Evolutionary conservation across 495 filamentous ascomycete species (phyloP).

Genomic region (Thermothielavioides terrestris): DNA sequence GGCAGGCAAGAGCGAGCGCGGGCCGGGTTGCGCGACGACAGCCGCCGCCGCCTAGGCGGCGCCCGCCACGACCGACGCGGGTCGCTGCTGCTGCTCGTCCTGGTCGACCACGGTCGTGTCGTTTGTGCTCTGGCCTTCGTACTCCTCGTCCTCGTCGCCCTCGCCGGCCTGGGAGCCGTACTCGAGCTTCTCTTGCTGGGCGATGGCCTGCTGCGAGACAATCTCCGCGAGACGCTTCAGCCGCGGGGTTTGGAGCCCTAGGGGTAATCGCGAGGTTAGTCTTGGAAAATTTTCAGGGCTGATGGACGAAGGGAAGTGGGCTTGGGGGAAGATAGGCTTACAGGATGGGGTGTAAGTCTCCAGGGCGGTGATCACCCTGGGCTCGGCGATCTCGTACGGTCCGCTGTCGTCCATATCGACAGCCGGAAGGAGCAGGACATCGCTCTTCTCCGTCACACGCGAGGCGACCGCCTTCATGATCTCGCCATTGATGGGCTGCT

Average conservation of each 20-base stretch:
- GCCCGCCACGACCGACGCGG: constrained; percentile 15
- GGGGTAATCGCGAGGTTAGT: constrained; percentile 7
- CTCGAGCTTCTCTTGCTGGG: constrained; percentile 81
- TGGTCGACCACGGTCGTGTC: constrained; percentile 40
- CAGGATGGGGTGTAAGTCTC: constrained; percentile 97
- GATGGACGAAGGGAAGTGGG: neutral
- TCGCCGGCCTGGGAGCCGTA: constrained; percentile 30
- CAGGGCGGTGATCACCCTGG: constrained; percentile 86
- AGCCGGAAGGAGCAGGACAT: constrained; percentile 82
- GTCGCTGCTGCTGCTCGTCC: constrained; percentile 12
- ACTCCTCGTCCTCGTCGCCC: constrained; percentile 29
- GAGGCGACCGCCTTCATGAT: constrained; percentile 99
- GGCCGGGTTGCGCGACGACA: neutral
- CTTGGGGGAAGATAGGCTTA: constrained; percentile 36
- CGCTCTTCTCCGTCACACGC: constrained; percentile 95
- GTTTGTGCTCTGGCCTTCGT: constrained; percentile 27
- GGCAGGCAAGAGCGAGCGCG: constrained; percentile 1
- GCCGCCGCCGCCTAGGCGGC: constrained; percentile 19
- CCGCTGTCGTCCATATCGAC: constrained; percentile 99
- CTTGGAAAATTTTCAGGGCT: too few species aligned
- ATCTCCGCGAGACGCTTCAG: constrained; percentile 94
- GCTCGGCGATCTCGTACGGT: constrained; percentile 98
- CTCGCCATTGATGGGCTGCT: constrained; percentile 98
- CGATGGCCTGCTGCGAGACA: constrained; percentile 89
- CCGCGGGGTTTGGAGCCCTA: constrained; percentile 91